Conservation (phyloP, 495 filamentous ascomycete genomes). For the Aspergillus campestris region DNA sequence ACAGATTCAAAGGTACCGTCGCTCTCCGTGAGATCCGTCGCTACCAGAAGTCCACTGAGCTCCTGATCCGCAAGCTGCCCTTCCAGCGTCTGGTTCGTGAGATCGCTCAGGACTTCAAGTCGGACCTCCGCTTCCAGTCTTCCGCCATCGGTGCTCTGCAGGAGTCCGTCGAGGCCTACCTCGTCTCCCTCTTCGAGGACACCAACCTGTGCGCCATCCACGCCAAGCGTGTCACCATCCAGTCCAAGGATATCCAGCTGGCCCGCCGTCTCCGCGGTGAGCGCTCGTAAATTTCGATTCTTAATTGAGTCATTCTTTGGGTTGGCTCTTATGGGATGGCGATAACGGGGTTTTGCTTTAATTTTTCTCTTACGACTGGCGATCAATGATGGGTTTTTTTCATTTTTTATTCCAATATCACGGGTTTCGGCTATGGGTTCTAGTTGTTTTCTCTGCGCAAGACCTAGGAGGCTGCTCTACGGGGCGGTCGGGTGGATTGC, state of each 20-base stretch:
- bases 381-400: constrained; percentile 40
- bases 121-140: constrained; percentile 98
- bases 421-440: constrained; percentile 38
- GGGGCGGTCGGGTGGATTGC: constrained; percentile 26
- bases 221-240: constrained; percentile 98
- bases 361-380: constrained; percentile 40
- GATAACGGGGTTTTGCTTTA: constrained; percentile 38
- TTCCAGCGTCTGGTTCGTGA: constrained; percentile 99
- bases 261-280: constrained; percentile 94
- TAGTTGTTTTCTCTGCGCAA: constrained; percentile 30
- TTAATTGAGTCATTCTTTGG: constrained; percentile 24
- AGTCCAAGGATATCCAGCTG: constrained; percentile 95
- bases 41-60: constrained; percentile 99
- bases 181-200: constrained; percentile 99
- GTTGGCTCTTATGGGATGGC: constrained; percentile 38
- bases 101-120: constrained; percentile 99
- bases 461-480: constrained; percentile 29
- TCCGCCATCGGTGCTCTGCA: constrained; percentile 99
- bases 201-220: constrained; percentile 99
- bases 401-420: constrained; percentile 34
- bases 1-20: constrained; percentile 68
- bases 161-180: constrained; percentile 99
- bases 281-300: constrained; percentile 54
- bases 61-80: constrained; percentile 99
- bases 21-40: constrained; percentile 99